Base-by-base conservation (phyloP, 495 filamentous ascomycete species). In the Niebla homalea region DNA sequence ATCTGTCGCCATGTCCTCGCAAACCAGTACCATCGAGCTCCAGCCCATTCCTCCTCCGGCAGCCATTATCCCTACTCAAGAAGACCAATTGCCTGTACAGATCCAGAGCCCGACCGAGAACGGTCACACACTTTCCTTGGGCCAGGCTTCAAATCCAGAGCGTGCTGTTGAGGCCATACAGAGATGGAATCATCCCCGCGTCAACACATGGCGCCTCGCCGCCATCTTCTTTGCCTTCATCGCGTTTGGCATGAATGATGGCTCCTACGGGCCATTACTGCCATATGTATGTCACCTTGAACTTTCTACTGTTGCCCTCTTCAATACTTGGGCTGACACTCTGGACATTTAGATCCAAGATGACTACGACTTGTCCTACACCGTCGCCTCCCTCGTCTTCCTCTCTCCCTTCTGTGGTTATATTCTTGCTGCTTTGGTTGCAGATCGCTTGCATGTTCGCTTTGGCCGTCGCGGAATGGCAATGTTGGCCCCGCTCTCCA, bases 191-290 rank as follows among this genome's bases (percentile, higher is more conserved):
- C 59, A 74, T 23, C 75, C 84, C 2, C 64, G 69, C 11, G 69
- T 70, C 18, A 92, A 89, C 64, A 68, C 80, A 12, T 79, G 67
- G 54, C 76, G 87, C 16, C 71, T 79, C 7, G 62, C 79, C 23
- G 64, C 81, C 3, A 79, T 81, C n/a, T 80, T 85, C 55, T 85
- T 77, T 70, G 70, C 67, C 42, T 92, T 94, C 57, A 67, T 87
- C 14, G 75, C 86, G 5, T 81, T 92, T 77, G 88, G 88, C 6
- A 73, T 78, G 58, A 92, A 87, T 62, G 88, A 94, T 69, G 83
- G 81, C 18, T 83, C 83, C 1, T 83, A 83, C 56, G 87, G 87
- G 39, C 84, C 83, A 55, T 66, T 87, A 26, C 78, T 86, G 56
- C 83, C 70, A 53, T 71, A 67, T 52, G 71, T 71, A 59, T 54